Percentiles rank a stretch among this genome's conserved stretches.
Evolutionary conservation across 176 grass and related monocot species (phyloP).

Genomic region (maize (Zea mays)): DNA sequence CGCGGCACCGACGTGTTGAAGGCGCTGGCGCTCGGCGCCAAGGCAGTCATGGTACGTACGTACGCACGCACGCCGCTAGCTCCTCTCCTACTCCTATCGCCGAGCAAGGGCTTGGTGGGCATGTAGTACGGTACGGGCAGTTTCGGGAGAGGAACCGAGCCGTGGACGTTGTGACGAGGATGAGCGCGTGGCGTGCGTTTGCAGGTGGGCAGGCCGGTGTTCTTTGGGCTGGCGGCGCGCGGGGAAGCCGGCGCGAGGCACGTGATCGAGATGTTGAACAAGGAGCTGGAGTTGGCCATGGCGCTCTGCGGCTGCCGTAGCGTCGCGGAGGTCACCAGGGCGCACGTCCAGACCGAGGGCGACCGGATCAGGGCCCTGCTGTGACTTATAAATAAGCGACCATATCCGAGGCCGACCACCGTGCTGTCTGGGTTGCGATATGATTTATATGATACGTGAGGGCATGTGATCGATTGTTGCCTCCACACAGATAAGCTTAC

Average conservation of each 20-base stretch:
- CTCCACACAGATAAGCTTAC: too few species aligned
- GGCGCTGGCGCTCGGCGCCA: slow-evolving; percentile 82
- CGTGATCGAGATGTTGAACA: slow-evolving; percentile 76
- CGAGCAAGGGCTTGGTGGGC: too few species aligned
- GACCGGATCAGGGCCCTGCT: slow-evolving; percentile 63
- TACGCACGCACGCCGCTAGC: too few species aligned
- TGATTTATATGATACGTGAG: too few species aligned
- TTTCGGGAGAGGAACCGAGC: not conserved
- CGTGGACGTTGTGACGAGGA: not conserved
- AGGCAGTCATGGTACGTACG: slow-evolving; percentile 56
- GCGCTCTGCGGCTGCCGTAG: slow-evolving; percentile 68
- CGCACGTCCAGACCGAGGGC: slow-evolving; percentile 53
- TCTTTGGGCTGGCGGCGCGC: slow-evolving; percentile 72
- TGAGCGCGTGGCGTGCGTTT: not conserved
- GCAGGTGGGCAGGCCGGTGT: slow-evolving; percentile 74
- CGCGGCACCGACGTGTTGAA: slow-evolving; percentile 84
- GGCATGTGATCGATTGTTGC: too few species aligned
- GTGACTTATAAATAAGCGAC: not conserved
- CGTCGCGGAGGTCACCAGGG: slow-evolving; percentile 56
- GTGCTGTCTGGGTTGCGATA: too few species aligned
- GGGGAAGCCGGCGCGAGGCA: slow-evolving; percentile 65
- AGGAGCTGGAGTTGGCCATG: slow-evolving; percentile 77
- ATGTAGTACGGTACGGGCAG: not conserved
- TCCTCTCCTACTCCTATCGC: too few species aligned
- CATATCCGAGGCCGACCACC: not conserved